Evolutionary conservation across 2,329 filamentous ascomycete species (phyloP).

Genomic region (Sporothrix curviconia): DNA sequence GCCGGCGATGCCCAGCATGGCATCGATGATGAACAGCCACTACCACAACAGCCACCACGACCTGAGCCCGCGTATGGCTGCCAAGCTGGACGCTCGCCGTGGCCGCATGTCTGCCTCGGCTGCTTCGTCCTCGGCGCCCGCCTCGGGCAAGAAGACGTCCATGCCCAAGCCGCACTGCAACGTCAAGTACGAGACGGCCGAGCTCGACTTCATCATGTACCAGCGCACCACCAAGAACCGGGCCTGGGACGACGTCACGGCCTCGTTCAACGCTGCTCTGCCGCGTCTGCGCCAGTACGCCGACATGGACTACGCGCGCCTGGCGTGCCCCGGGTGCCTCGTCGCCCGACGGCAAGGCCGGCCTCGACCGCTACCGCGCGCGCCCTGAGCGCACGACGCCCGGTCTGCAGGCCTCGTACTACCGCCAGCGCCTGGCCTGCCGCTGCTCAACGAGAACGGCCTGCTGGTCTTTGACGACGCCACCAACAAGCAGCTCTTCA

Average conservation of each 20-base stretch:
- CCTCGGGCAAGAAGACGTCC: not conserved
- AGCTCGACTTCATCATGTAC: slow-evolving; percentile 24
- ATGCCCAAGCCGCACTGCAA: slow-evolving; percentile 20
- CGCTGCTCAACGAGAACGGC: slow-evolving; percentile 19
- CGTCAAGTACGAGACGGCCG: slow-evolving; percentile 22
- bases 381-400: slow-evolving; percentile 21
- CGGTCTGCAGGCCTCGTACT: slow-evolving; percentile 22
- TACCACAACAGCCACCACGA: not conserved
- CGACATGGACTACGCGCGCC: slow-evolving; percentile 15
- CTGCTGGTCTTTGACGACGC: slow-evolving; percentile 20
- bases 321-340: not conserved
- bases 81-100: slow-evolving; percentile 8
- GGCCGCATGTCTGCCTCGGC: not conserved
- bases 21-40: slow-evolving; percentile 6
- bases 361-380: slow-evolving; percentile 17
- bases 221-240: slow-evolving; percentile 22
- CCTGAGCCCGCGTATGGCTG: slow-evolving; percentile 10
- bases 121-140: not conserved
- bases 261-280: slow-evolving; percentile 20
- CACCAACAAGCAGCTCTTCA: slow-evolving; percentile 20
- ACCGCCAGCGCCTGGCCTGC: slow-evolving; percentile 22
- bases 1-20: not conserved
- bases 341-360: not conserved
- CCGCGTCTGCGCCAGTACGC: slow-evolving; percentile 21
- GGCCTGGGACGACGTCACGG: slow-evolving; percentile 21